A percentile compares a stretch with the other conserved stretches of the same genome.
These are phyloP conservation scores for Byssoonygena ceratinophila DNA, from an alignment of 2,329 filamentous ascomycete species.

Conservation along the genomic window DNA sequence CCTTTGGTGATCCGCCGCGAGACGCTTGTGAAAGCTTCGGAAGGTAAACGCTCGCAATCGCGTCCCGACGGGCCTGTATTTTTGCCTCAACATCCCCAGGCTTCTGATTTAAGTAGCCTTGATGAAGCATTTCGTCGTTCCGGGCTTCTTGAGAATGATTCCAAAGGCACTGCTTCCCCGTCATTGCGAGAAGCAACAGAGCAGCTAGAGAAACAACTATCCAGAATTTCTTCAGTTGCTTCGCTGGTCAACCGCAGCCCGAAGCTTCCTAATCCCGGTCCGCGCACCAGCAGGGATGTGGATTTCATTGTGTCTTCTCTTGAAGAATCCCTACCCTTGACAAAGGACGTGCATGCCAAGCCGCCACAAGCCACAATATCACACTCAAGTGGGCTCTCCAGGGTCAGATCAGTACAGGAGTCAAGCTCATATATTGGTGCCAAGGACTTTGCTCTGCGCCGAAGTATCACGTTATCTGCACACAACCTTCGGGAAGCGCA, in stretches of 20 bases:
- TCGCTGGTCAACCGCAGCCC: not conserved
- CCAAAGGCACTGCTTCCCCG: not conserved
- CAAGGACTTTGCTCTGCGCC: slow-evolving; percentile 1
- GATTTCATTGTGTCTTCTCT: slow-evolving; percentile 4
- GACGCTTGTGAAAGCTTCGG: not conserved
- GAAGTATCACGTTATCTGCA: slow-evolving; percentile 6
- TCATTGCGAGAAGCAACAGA: slow-evolving; percentile 26
- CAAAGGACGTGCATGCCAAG: slow-evolving; percentile 1
- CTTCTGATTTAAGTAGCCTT: slow-evolving; percentile 21
- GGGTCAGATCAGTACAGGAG: not conserved
- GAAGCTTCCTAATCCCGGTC: not conserved
- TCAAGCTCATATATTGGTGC: slow-evolving; percentile 1
- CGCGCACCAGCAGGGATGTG: not conserved
- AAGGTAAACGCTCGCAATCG: not conserved
- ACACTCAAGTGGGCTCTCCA: not conserved
- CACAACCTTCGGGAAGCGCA: not conserved
- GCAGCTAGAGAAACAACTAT: slow-evolving; percentile 29
- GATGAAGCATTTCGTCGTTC: slow-evolving; percentile 22
- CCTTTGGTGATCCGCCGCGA: slow-evolving; percentile 23
- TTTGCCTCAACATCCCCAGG: slow-evolving; percentile 18
- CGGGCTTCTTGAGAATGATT: slow-evolving; percentile 9
- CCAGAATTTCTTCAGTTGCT: slow-evolving; percentile 17
- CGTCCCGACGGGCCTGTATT: slow-evolving; percentile 3
- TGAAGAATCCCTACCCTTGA: not conserved
- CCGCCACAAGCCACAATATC: not conserved